Percentiles rank a stretch among this genome's conserved stretches.
Conservation (phyloP, 2,329 filamentous ascomycete genomes). For the Cladosporium sp. region DNA sequence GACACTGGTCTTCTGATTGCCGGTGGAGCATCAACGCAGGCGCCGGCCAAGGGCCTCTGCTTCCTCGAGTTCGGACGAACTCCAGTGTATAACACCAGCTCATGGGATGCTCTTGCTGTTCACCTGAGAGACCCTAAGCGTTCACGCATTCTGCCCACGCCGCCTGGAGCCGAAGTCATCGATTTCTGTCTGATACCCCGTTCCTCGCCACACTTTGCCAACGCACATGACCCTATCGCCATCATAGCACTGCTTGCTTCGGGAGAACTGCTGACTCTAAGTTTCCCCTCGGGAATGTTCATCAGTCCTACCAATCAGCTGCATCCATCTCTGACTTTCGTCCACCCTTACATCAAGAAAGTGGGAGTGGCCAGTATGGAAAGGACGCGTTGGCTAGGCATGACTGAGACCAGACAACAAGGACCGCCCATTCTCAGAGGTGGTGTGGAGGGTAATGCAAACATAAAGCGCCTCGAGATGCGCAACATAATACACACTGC, state of each 20-base stretch:
- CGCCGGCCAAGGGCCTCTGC: constrained; percentile 73
- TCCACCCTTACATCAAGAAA: constrained; percentile 83
- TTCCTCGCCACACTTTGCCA: constrained; percentile 78
- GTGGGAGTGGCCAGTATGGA: constrained; percentile 72
- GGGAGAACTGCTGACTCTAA: constrained; percentile 85
- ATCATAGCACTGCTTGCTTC: constrained; percentile 77
- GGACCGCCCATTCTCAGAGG: constrained; percentile 78
- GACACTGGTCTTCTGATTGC: constrained; percentile 87
- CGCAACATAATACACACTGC: constrained; percentile 83
- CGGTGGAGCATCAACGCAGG: constrained; percentile 70
- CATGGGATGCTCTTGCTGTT: constrained; percentile 77
- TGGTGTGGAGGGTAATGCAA: constrained; percentile 69
- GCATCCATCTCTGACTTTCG: constrained; percentile 80
- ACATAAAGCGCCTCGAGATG: constrained; percentile 74
- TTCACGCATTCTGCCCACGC: constrained; percentile 70
- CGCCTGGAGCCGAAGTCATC: constrained; percentile 71
- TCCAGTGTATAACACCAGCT: constrained; percentile 86
- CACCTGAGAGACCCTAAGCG: constrained; percentile 78
- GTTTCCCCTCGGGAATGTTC: constrained; percentile 86
- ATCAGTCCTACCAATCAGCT: constrained; percentile 92
- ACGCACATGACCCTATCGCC: constrained; percentile 87
- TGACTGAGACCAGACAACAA: constrained; percentile 79
- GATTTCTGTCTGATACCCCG: constrained; percentile 85
- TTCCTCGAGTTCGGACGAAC: constrained; percentile 88
- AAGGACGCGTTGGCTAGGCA: constrained; percentile 80